Conservation (phyloP, 2,329 filamentous ascomycete species). For the Peltaster fructicola region DNA sequence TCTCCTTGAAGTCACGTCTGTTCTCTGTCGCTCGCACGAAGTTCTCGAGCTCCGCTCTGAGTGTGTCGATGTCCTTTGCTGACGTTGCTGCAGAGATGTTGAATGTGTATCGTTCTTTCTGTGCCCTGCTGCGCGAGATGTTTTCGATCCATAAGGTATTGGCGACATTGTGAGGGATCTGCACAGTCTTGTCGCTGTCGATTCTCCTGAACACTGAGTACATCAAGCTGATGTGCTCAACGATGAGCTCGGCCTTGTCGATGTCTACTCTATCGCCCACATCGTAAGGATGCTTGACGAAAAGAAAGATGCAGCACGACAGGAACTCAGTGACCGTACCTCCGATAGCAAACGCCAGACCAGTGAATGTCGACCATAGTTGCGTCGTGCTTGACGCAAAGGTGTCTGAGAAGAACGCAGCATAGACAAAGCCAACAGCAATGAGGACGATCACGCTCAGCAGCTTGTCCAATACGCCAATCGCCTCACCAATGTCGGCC, state of each 20-base stretch:
- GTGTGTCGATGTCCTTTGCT: constrained; percentile 16
- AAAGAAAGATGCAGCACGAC: constrained; percentile 93
- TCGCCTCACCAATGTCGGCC: constrained; percentile 19
- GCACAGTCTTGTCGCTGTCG: constrained; percentile 14
- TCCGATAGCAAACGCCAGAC: constrained; percentile 76
- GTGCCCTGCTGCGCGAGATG: constrained; percentile 17
- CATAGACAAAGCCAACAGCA: constrained; percentile 17
- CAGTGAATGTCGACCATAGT: constrained; percentile 12
- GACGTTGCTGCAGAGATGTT: constrained; percentile 13
- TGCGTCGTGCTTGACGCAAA: constrained; percentile 11
- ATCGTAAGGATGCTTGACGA: constrained; percentile 93
- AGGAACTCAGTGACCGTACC: constrained; percentile 86
- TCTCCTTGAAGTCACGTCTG: constrained; percentile 18
- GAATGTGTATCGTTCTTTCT: constrained; percentile 19
- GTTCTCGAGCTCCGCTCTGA: constrained; percentile 13
- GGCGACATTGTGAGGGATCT: constrained; percentile 20
- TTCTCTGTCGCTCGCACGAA: constrained; percentile 19
- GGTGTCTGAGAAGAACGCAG: constrained; percentile 15
- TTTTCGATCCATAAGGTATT: constrained; percentile 23
- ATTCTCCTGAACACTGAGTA: constrained; percentile 16
- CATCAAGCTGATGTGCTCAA: constrained; percentile 18
- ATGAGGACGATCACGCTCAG: constrained; percentile 14
- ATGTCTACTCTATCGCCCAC: constrained; percentile 19
- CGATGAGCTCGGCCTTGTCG: constrained; percentile 12
- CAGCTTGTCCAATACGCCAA: constrained; percentile 18